Conservation (phyloP, 495 filamentous ascomycete species). For the Xylaria intraflava region DNA sequence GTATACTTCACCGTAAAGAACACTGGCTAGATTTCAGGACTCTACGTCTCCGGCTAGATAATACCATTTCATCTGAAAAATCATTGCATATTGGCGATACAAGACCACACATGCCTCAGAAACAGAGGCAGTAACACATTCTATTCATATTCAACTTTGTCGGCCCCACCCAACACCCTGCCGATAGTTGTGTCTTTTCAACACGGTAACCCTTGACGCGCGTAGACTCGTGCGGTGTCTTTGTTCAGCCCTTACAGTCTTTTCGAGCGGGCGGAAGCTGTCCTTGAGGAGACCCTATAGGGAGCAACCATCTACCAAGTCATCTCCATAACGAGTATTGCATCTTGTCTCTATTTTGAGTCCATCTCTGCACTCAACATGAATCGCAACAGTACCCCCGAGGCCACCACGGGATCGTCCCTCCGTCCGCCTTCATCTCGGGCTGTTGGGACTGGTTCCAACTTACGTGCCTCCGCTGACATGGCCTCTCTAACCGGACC, state of each 20-base stretch:
- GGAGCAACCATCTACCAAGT: background rate
- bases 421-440: constrained; percentile 86
- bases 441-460: constrained; percentile 70
- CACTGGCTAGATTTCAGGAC: background rate
- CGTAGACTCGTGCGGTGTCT: background rate
- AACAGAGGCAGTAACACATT: background rate
- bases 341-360: background rate
- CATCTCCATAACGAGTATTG: background rate
- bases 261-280: background rate
- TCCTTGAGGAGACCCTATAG: background rate
- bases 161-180: background rate
- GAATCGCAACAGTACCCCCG: constrained; percentile 96
- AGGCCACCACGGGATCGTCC: constrained; percentile 72
- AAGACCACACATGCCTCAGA: background rate
- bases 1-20: background rate
- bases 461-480: constrained; percentile 90
- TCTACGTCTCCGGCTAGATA: background rate
- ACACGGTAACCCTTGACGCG: background rate
- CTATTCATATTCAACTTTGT: background rate
- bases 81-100: background rate
- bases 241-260: background rate
- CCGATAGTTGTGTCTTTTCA: background rate
- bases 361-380: constrained; percentile 41
- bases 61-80: background rate
- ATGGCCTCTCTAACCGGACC: constrained; percentile 81